Percentiles rank a stretch among this genome's conserved stretches.
Conservation (phyloP, 192 early-diverging fungal genomes). For the Coemansia sp. region DNA sequence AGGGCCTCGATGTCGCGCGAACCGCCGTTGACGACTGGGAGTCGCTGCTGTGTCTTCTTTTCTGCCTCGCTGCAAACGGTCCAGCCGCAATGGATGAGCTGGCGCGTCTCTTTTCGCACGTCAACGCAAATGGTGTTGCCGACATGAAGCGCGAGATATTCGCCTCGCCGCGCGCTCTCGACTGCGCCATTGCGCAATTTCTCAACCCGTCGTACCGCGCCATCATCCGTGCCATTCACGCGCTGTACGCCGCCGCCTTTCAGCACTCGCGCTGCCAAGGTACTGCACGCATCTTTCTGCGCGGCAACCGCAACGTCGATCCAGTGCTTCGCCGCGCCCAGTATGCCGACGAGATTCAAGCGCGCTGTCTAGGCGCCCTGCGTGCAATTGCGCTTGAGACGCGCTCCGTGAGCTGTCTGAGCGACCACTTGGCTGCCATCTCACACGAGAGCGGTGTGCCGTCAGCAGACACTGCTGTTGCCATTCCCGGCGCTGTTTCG, state of each 20-base stretch:
- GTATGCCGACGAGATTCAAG: conserved; percentile 40
- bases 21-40: conserved; percentile 53
- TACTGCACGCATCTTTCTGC: conserved; percentile 31
- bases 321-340: conserved; percentile 41
- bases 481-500: too few species aligned
- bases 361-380: conserved; percentile 27
- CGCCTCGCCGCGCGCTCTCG: conserved; percentile 18
- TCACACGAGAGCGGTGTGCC: conserved; percentile 17
- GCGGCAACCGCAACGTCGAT: conserved; percentile 40
- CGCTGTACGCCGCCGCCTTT: conserved; percentile 31
- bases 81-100: conserved; percentile 25
- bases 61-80: conserved; percentile 33
- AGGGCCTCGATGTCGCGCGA: conserved; percentile 45
- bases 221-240: conserved; percentile 30
- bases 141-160: conserved; percentile 42
- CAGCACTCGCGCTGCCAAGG: conserved; percentile 39
- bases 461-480: too few species aligned
- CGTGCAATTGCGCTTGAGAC: conserved; percentile 7
- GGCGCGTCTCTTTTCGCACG: conserved; percentile 22
- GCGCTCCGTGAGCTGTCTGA: conserved; percentile 12
- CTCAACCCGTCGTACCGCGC: conserved; percentile 25
- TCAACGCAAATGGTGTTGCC: conserved; percentile 22
- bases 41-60: conserved; percentile 39
- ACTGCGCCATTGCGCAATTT: conserved; percentile 23
- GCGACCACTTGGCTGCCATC: conserved; percentile 26